Percentiles rank a stretch among this genome's conserved stretches.
Conservation (phyloP, 2,329 filamentous ascomycete species). For the Aurifilum marmelostoma region DNA sequence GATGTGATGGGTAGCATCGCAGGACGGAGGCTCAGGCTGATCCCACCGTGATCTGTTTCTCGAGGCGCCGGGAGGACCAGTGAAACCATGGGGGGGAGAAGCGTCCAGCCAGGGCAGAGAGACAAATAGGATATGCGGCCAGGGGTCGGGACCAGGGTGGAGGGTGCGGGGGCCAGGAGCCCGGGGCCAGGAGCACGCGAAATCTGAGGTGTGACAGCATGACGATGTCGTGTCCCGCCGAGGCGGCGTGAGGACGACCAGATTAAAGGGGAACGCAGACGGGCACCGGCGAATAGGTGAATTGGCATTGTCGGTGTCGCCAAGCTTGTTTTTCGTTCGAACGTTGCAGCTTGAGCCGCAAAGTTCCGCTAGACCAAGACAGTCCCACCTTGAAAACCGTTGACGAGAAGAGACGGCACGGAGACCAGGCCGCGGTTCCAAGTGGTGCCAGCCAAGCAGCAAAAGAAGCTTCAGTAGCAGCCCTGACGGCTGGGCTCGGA, state of each 20-base stretch:
- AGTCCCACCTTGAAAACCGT: background rate
- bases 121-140: background rate
- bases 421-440: slow-evolving; percentile 8
- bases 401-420: slow-evolving; percentile 5
- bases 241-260: slow-evolving; percentile 13
- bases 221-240: slow-evolving; percentile 31
- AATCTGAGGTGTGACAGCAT: slow-evolving; percentile 36
- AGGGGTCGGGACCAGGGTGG: background rate
- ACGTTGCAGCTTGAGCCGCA: slow-evolving; percentile 13
- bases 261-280: slow-evolving; percentile 30
- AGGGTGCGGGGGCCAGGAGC: slow-evolving; percentile 11
- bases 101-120: background rate
- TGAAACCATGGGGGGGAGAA: background rate
- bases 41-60: slow-evolving; percentile 28
- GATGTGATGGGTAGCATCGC: background rate
- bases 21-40: slow-evolving; percentile 17
- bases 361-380: slow-evolving; percentile 1
- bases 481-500: background rate
- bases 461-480: background rate
- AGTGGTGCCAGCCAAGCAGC: background rate
- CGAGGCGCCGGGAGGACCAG: slow-evolving; percentile 7
- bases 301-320: slow-evolving; percentile 27
- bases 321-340: background rate
- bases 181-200: slow-evolving; percentile 30
- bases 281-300: slow-evolving; percentile 29